A percentile compares a stretch with the other conserved stretches of the same genome.
phyloP scores from a whole-genome alignment of 2,329 filamentous ascomycete genomes.

The Talaromyces sp. region DNA sequence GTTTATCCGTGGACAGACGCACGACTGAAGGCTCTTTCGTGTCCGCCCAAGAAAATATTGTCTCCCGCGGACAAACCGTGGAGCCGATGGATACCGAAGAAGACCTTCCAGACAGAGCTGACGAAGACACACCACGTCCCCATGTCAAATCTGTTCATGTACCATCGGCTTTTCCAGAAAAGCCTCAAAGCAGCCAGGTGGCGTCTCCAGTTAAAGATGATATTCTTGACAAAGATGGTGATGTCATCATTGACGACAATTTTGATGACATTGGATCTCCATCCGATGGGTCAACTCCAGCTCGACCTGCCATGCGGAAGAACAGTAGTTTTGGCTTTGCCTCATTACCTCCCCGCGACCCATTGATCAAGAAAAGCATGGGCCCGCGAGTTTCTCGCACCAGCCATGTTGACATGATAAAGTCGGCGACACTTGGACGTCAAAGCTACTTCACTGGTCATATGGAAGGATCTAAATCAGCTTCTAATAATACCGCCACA shows the following conservation, averaged over 20 bases:
- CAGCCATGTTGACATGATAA: constrained; percentile 68
- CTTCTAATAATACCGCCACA: constrained; percentile 28
- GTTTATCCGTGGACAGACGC: constrained; percentile 32
- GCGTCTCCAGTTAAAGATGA: constrained; percentile 19
- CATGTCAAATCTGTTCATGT: constrained; percentile 16
- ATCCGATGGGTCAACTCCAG: constrained; percentile 47
- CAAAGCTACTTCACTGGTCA: constrained; percentile 71
- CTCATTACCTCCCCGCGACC: constrained; percentile 85
- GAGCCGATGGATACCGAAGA: constrained; percentile 36
- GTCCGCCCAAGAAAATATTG: constrained; percentile 42
- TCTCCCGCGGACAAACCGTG: constrained; percentile 33
- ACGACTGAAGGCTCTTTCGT: constrained; percentile 47
- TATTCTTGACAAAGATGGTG: constrained; percentile 23
- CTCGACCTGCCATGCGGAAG: constrained; percentile 64
- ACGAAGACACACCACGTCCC: constrained; percentile 20
- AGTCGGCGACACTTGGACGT: constrained; percentile 46
- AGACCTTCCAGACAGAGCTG: constrained; percentile 22
- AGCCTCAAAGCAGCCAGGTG: constrained; percentile 20
- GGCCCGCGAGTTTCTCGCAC: constrained; percentile 69
- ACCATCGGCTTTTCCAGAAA: constrained; percentile 17
- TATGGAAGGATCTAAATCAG: constrained; percentile 57
- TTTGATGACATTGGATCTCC: constrained; percentile 48
- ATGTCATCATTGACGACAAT: constrained; percentile 33
- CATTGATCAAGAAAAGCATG: constrained; percentile 80
- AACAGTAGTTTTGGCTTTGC: constrained; percentile 97